Evolutionary conservation across 768 basidiomycete species (phyloP), one percentile per base, ranked within the genome.

Genomic region (Favolaschia claudopus): DNA sequence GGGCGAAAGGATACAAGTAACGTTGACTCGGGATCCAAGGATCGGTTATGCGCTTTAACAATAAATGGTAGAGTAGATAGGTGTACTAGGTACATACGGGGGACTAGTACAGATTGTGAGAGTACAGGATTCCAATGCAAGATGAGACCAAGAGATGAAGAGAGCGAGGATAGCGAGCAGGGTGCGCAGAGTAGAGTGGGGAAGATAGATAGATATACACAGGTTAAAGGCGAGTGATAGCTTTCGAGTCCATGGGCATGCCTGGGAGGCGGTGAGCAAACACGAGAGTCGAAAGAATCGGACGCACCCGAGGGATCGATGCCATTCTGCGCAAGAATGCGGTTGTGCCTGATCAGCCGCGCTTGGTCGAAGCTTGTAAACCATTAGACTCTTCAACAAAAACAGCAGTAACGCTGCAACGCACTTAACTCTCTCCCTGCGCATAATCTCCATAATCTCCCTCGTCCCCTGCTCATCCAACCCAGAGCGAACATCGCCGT

Each of bases 381-480:
- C 43, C 27, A 45, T 5, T 66, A 38, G 54, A 17, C 36, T 39
- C 38, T 40, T 20, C 29, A 14, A 37, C 17, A 54, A 12, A 7
- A 9, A 53, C 15, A 57, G 27, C 15, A 43, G 33, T n/a, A n/a
- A n/a, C n/a, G 53, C 20, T 17, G 60, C n/a, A 38, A 67, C 92
- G 71, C 77, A 96, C 92, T 85, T 88, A 71, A 95, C 89, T 40
- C 87, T 82, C 69, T 94, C 88, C 65, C 86, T 80, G 62, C 83
- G 82, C 95, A 97, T 96, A 75, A 97, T 96, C 62, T 94, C 91
- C 80, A 89, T 78, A 53, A 97, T 88, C 76, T 97, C 95, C 72
- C 88, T 86, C 7, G 92, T 93, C 22, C 92, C 92, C 55, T 81
- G 84, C 69, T 95, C 94, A 72, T 97, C 95, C 68, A 97, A 80